Conservation (phyloP, 306 rosid genomes). For the Lathyrus oleraceus region DNA sequence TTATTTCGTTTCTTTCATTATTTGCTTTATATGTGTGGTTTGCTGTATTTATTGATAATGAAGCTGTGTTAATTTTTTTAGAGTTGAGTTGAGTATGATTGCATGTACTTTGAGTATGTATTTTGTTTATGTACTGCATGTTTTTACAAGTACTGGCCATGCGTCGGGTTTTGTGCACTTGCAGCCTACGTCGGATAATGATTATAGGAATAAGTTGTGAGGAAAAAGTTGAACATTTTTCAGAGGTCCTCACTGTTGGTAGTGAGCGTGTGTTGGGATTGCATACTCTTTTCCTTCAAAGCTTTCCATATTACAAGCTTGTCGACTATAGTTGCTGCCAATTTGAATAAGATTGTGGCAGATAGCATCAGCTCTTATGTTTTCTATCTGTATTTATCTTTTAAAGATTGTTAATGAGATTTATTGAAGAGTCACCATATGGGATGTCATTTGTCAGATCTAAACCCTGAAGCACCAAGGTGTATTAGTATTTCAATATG, state of each 20-base stretch:
- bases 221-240: not conserved
- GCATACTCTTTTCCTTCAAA: slow-evolving; percentile 13
- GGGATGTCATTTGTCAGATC: slow-evolving; percentile 27
- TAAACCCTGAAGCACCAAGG: slow-evolving; percentile 10
- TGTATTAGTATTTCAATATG: not conserved
- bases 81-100: slow-evolving; percentile 16
- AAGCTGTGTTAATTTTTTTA: slow-evolving; percentile 22
- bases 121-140: slow-evolving; percentile 5
- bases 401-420: slow-evolving; percentile 11
- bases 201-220: slow-evolving; percentile 3
- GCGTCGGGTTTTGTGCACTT: slow-evolving; percentile 9
- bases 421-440: not conserved
- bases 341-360: slow-evolving; percentile 27
- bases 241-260: slow-evolving; percentile 3
- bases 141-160: slow-evolving; percentile 16
- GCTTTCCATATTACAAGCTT: not conserved
- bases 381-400: not conserved
- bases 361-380: slow-evolving; percentile 9
- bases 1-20: not conserved
- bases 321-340: not conserved
- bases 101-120: slow-evolving; percentile 11
- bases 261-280: slow-evolving; percentile 2
- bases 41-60: slow-evolving; percentile 5
- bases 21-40: slow-evolving; percentile 6
- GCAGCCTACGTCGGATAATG: slow-evolving; percentile 28